Evolutionary conservation across 2,329 filamentous ascomycete genomes (phyloP).

Genomic region (Talaromyces verruculosus): DNA sequence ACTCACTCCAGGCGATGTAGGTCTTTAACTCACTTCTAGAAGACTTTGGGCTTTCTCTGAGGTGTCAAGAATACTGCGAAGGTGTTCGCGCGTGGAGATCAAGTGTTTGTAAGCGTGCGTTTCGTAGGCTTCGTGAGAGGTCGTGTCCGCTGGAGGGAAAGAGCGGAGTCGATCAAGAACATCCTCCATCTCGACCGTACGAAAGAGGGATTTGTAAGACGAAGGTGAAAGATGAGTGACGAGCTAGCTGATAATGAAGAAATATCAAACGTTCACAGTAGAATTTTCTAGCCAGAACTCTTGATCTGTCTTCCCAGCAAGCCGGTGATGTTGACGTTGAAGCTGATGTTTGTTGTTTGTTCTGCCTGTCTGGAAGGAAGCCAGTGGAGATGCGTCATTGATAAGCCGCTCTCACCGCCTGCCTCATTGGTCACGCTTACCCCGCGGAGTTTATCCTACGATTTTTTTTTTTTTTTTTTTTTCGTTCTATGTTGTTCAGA

Average conservation of each 20-base stretch:
- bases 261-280: background rate
- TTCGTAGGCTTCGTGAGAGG: slow-evolving; percentile 46
- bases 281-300: background rate
- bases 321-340: background rate
- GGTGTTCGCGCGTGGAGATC: slow-evolving; percentile 37
- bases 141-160: slow-evolving; percentile 40
- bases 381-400: slow-evolving; percentile 19
- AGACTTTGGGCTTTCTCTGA: slow-evolving; percentile 25
- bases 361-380: background rate
- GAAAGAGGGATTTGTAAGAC: background rate
- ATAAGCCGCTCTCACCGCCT: slow-evolving; percentile 19
- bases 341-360: background rate
- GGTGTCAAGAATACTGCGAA: slow-evolving; percentile 34
- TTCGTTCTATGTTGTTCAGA: background rate
- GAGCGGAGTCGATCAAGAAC: slow-evolving; percentile 39
- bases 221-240: background rate
- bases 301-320: background rate
- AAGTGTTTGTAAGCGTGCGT: slow-evolving; percentile 43
- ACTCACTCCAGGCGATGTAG: background rate
- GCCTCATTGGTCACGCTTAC: slow-evolving; percentile 1
- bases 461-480: background rate
- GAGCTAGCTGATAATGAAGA: background rate
- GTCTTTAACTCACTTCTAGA: slow-evolving; percentile 34
- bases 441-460: background rate
- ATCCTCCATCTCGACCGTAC: slow-evolving; percentile 28